phyloP scores from a whole-genome alignment of 805 yeast genomes.

The Candida endomychidarum region DNA sequence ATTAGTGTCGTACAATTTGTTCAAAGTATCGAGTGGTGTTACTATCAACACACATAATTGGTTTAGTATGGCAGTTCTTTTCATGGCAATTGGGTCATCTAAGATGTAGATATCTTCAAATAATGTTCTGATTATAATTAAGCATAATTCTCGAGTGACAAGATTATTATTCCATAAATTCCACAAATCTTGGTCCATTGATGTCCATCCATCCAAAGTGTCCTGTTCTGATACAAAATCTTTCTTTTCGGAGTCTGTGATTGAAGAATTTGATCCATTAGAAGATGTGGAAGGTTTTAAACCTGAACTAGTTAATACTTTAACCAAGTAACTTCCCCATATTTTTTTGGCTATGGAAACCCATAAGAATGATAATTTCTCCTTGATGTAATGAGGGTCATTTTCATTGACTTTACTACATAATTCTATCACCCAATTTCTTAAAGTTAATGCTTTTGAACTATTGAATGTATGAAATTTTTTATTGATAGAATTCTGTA shows the following conservation, averaged over 20 bases:
- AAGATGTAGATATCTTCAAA: constrained; percentile 91
- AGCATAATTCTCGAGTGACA: constrained; percentile 70
- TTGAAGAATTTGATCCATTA: constrained; percentile 3
- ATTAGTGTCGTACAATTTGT: constrained; percentile 62
- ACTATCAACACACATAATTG: constrained; percentile 84
- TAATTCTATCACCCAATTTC: constrained; percentile 83
- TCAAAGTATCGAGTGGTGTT: constrained; percentile 66
- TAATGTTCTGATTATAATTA: constrained; percentile 77
- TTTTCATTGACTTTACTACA: constrained; percentile 54
- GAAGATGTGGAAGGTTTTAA: not conserved
- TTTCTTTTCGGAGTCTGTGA: constrained; percentile 18
- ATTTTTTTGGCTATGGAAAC: constrained; percentile 84
- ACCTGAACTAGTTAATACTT: constrained; percentile 16
- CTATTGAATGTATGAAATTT: constrained; percentile 55
- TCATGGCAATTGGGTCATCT: constrained; percentile 88
- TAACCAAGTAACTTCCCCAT: constrained; percentile 78
- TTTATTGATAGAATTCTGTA: constrained; percentile 67
- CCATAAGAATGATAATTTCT: constrained; percentile 88
- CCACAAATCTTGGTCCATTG: constrained; percentile 79
- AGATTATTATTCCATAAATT: constrained; percentile 68
- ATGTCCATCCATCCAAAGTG: constrained; percentile 69
- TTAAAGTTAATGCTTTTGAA: constrained; percentile 62
- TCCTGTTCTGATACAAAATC: constrained; percentile 42
- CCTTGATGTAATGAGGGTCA: constrained; percentile 89
- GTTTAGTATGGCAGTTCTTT: constrained; percentile 70